Evolutionary conservation across 1,284 basidiomycete genomes (phyloP), one percentile per base, ranked within the genome.

Genomic region (Boletellus deceptivus): DNA sequence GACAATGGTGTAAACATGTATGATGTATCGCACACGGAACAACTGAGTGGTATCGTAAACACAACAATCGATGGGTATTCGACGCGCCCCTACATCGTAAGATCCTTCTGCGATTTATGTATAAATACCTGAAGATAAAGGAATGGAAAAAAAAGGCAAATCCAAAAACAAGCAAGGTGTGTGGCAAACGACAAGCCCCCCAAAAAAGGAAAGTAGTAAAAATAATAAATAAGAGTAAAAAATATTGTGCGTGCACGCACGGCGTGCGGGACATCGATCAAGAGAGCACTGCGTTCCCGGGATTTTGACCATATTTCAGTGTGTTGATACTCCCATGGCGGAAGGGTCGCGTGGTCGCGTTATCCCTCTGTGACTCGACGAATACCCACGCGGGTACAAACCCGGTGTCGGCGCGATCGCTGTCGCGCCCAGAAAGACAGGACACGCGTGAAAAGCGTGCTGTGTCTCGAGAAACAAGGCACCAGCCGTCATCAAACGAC

Each of bases 401-500:
- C 29, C 87, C 86, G 29, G 86, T 68, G 37, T 80, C 71, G 25
- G 40, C 33, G 27, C 53, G 51, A n/a, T 58, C 54, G 17, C 24
- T 55, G 10, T 36, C 40, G 22, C 51, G 43, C 29, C 10, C 29
- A 13, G 29, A 31, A 31, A 10, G 29, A 31, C 9, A 8, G 29
- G 29, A 31, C 29, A 13, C 10, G 9, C 29, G 29, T 11, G 29
- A 31, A 31, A 31, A 31, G 29, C 29, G 29, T 31, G 4, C 69
- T 20, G 54, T 61, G 50, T 82, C 77, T 33, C 83, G 72, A 16
- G 78, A 80, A 45, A 86, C 84, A 51, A 87, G 73, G 62, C 83
- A 87, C 87, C 86, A 90, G 2, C 85, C 86, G 53, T 89, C 86
- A 52, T 88, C 83, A 59, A 83, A 84, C 3, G 75, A 76, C 55